Evolutionary conservation across 441 rosid species (phyloP).

Genomic region (Brassica balearica): DNA sequence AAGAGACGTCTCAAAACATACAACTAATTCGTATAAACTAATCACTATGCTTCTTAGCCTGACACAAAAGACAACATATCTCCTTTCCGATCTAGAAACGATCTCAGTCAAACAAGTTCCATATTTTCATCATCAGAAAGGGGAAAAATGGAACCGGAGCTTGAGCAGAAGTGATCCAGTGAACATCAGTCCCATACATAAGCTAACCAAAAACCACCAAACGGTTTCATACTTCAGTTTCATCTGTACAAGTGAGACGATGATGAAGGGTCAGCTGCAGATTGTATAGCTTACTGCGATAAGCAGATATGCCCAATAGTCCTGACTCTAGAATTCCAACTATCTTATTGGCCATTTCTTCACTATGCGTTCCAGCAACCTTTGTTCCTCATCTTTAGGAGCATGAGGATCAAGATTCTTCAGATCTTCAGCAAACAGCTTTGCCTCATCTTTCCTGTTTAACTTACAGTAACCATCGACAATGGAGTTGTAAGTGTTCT

Average conservation of each 20-base stretch:
- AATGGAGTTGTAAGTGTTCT: conserved; percentile 78
- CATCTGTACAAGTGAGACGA: conserved; percentile 20
- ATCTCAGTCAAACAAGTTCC: conserved; percentile 13
- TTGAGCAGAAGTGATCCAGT: not conserved
- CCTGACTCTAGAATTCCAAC: not conserved
- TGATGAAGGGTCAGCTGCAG: conserved; percentile 13
- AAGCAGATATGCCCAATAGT: conserved; percentile 4
- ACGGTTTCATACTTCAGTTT: conserved; percentile 11
- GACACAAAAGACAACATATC: not conserved
- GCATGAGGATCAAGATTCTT: conserved; percentile 66
- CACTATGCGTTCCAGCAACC: conserved; percentile 65
- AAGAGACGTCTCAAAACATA: conserved; percentile 10
- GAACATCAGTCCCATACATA: not conserved
- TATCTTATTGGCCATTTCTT: conserved; percentile 60
- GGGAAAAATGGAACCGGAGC: not conserved
- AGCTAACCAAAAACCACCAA: conserved; percentile 22
- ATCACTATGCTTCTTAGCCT: conserved; percentile 1
- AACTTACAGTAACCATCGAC: conserved; percentile 87
- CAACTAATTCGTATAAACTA: conserved; percentile 5
- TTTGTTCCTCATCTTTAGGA: conserved; percentile 56
- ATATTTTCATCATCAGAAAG: not conserved
- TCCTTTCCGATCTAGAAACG: conserved; percentile 5
- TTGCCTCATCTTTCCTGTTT: conserved; percentile 67
- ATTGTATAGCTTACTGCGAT: conserved; percentile 12
- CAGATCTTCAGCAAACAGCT: conserved; percentile 58